These are phyloP conservation scores for Botrytis aclada DNA, from an alignment of 2,329 filamentous ascomycete species.

Conservation along the genomic window DNA sequence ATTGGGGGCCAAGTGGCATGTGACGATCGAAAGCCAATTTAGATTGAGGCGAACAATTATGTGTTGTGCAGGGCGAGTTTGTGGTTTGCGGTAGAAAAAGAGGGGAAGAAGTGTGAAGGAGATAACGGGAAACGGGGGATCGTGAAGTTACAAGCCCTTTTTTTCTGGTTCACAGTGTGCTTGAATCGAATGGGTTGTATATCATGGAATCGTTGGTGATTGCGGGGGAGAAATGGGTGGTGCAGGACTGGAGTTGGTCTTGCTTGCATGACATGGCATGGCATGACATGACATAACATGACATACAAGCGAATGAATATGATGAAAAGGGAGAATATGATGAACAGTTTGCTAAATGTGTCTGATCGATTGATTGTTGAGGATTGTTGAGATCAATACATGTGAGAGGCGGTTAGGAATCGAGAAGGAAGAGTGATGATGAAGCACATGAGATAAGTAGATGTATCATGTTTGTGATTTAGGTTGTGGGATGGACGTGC, in stretches of 20 bases:
- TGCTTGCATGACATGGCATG: conserved; percentile 13
- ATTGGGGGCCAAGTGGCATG: conserved; percentile 15
- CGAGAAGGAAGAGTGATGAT: background rate
- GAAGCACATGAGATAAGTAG: background rate
- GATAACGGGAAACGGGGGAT: background rate
- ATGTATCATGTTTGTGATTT: background rate
- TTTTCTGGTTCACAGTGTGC: background rate
- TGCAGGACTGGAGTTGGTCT: conserved; percentile 11
- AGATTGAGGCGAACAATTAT: background rate
- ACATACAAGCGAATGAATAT: background rate
- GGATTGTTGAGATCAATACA: background rate
- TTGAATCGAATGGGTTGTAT: background rate
- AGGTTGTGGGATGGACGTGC: conserved; percentile 1
- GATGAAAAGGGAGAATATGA: background rate
- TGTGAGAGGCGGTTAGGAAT: background rate
- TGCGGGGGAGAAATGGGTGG: conserved; percentile 1
- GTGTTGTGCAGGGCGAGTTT: background rate
- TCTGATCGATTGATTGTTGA: background rate
- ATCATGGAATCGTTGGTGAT: background rate
- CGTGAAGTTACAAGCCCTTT: background rate
- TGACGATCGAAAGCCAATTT: background rate
- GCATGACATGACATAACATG: background rate
- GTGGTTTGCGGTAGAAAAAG: background rate
- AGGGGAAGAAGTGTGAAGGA: background rate
- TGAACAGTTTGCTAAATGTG: background rate